Conservation (phyloP, 2,329 filamentous ascomycete genomes). For the Aspergillus amoenus region DNA sequence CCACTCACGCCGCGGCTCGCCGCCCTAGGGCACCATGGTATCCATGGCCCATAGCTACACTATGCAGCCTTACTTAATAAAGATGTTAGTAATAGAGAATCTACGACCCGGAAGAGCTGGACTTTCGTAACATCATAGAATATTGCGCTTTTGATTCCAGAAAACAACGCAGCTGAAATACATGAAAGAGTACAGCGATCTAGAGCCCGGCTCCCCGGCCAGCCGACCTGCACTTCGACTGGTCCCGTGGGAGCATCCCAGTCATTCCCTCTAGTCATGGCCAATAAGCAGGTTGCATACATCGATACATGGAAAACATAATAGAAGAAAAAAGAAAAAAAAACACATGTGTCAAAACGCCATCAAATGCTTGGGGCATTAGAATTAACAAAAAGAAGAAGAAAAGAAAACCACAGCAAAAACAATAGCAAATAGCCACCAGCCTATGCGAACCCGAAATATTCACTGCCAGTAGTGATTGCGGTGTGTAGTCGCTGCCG, state of each 20-base stretch:
- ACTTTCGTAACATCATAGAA: neutral
- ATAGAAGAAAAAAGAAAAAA: conserved; percentile 17
- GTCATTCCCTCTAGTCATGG: conserved; percentile 5
- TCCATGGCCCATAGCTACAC: too few relatives aligned
- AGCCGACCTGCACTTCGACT: conserved; percentile 46
- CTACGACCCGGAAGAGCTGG: too few relatives aligned
- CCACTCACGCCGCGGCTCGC: neutral
- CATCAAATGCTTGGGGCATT: conserved; percentile 35
- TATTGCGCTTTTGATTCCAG: conserved; percentile 10
- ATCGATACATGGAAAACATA: conserved; percentile 21
- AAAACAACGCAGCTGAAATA: conserved; percentile 13
- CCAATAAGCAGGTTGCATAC: conserved; percentile 15
- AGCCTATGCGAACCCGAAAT: conserved; percentile 87
- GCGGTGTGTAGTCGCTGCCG: conserved; percentile 87
- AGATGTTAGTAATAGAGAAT: too few relatives aligned
- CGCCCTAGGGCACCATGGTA: conserved; percentile 4
- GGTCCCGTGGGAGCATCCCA: conserved; percentile 1
- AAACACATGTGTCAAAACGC: conserved; percentile 28
- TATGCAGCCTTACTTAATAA: too few relatives aligned
- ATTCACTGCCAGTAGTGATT: conserved; percentile 97
- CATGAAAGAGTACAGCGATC: conserved; percentile 20
- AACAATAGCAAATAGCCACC: conserved; percentile 5
- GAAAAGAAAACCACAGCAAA: conserved; percentile 2
- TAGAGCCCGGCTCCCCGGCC: conserved; percentile 3
- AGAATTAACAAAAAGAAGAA: conserved; percentile 13